A percentile compares a stretch with the other conserved stretches of the same genome.
phyloP scores from a whole-genome alignment of 495 filamentous ascomycete genomes.

The Penicillium chermesinum region DNA sequence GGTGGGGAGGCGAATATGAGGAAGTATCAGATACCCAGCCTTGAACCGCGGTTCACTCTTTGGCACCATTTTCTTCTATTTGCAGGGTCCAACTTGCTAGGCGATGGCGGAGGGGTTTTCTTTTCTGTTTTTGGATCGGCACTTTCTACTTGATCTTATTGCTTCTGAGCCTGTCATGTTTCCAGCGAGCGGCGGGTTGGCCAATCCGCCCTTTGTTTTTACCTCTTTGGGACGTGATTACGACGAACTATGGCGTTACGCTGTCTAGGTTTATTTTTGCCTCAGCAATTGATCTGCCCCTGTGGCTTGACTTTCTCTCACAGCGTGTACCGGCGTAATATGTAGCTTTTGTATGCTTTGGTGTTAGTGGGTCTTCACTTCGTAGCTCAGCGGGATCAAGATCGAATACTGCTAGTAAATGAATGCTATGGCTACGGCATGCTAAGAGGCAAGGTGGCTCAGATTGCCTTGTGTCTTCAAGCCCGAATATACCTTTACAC shows the following conservation, averaged over 20 bases:
- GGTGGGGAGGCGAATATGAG: background rate
- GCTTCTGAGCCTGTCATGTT: background rate
- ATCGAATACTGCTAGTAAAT: too few species aligned
- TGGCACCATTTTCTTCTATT: background rate
- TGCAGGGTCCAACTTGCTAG: background rate
- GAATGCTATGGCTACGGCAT: too few species aligned
- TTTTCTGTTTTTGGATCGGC: background rate
- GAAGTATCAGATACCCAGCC: background rate
- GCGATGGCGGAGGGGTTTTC: background rate
- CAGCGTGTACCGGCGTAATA: too few species aligned
- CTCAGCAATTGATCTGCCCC: conserved; percentile 1
- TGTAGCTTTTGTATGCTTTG: background rate
- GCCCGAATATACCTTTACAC: too few species aligned
- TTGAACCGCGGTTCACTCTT: background rate
- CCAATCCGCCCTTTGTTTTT: conserved; percentile 1
- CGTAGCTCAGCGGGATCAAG: too few species aligned
- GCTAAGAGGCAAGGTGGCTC: too few species aligned
- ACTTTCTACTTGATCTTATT: background rate
- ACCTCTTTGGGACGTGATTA: conserved; percentile 11
- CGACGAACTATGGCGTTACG: conserved; percentile 16
- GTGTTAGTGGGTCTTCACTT: background rate
- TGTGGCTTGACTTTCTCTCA: background rate
- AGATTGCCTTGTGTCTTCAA: too few species aligned
- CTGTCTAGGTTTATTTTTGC: background rate
- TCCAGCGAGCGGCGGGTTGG: background rate